Percentiles rank a stretch among this genome's conserved stretches.
phyloP scores from a whole-genome alignment of 305 asterid species.

The Fraxinus angustifolia region DNA sequence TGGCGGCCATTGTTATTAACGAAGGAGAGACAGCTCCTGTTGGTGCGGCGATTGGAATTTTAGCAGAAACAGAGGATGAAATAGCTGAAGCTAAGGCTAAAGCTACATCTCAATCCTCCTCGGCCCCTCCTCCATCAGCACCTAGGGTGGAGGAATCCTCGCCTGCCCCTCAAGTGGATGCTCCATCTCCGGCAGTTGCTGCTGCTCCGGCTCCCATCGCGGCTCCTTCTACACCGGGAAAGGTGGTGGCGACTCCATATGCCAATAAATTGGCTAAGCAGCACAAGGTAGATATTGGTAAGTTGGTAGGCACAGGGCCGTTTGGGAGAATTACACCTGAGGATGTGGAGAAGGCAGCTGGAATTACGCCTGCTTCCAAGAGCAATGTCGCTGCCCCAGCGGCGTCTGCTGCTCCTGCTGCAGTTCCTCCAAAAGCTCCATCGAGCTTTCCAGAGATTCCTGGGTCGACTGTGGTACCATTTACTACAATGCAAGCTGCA shows the following conservation, averaged over 20 bases:
- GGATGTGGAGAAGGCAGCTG: conserved; percentile 91
- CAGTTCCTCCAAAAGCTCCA: conserved; percentile 32
- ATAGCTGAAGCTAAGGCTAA: conserved; percentile 68
- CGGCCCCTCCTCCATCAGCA: conserved; percentile 29
- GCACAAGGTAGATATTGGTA: conserved; percentile 63
- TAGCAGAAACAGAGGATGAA: conserved; percentile 80
- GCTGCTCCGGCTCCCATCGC: conserved; percentile 23
- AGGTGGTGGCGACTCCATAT: conserved; percentile 69
- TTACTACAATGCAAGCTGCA: conserved; percentile 85
- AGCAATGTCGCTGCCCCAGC: conserved; percentile 32
- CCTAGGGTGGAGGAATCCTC: conserved; percentile 35
- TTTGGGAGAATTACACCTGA: conserved; percentile 81
- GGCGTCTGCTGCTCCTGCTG: conserved; percentile 28
- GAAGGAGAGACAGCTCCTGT: conserved; percentile 82
- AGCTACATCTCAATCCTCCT: conserved; percentile 46
- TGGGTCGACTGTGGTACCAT: conserved; percentile 69
- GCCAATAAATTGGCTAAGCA: conserved; percentile 94
- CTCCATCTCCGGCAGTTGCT: conserved; percentile 25
- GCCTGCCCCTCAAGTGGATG: conserved; percentile 29
- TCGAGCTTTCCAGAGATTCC: conserved; percentile 57
- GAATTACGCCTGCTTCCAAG: conserved; percentile 47
- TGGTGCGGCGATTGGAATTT: conserved; percentile 73
- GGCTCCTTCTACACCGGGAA: conserved; percentile 53
- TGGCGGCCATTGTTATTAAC: conserved; percentile 78
- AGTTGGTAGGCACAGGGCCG: conserved; percentile 73